Evolutionary conservation across 1,284 basidiomycete species (phyloP).

Genomic region (Caloboletus inedulis): DNA sequence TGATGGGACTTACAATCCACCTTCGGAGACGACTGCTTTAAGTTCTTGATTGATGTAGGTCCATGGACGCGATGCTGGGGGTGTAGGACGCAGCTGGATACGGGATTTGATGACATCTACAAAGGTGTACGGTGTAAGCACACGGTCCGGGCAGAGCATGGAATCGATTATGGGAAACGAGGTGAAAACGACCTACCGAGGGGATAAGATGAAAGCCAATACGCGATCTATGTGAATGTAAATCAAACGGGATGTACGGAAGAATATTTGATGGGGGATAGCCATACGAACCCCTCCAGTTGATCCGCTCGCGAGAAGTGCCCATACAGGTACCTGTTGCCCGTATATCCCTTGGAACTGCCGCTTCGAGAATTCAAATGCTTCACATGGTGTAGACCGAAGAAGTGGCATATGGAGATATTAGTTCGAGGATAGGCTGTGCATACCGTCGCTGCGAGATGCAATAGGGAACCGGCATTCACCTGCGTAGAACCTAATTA

Average conservation of each 20-base stretch:
- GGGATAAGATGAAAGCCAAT: conserved; percentile 94
- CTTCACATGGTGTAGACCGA: conserved; percentile 36
- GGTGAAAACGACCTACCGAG: conserved; percentile 46
- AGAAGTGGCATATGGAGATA: too few relatives aligned
- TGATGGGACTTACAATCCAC: conserved; percentile 63
- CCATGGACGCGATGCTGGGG: conserved; percentile 74
- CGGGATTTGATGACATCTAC: conserved; percentile 90
- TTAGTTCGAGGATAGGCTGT: not conserved
- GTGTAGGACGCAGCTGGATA: conserved; percentile 75
- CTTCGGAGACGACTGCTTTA: conserved; percentile 64
- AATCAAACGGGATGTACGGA: not conserved
- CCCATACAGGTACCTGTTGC: conserved; percentile 81
- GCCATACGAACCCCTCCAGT: conserved; percentile 75
- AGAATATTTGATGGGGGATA: not conserved
- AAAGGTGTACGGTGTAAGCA: not conserved
- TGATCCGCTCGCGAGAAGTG: conserved; percentile 81
- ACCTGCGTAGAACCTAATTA: conserved; percentile 73
- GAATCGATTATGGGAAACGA: not conserved
- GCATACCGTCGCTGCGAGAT: not conserved
- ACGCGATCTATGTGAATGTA: conserved; percentile 60
- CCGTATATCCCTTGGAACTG: conserved; percentile 64
- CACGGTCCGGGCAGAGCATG: not conserved
- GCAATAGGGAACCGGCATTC: not conserved
- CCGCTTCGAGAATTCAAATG: conserved; percentile 88
- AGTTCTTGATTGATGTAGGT: conserved; percentile 81